Evolutionary conservation across 2,329 filamentous ascomycete species (phyloP).

Genomic region (Capronia coronata): DNA sequence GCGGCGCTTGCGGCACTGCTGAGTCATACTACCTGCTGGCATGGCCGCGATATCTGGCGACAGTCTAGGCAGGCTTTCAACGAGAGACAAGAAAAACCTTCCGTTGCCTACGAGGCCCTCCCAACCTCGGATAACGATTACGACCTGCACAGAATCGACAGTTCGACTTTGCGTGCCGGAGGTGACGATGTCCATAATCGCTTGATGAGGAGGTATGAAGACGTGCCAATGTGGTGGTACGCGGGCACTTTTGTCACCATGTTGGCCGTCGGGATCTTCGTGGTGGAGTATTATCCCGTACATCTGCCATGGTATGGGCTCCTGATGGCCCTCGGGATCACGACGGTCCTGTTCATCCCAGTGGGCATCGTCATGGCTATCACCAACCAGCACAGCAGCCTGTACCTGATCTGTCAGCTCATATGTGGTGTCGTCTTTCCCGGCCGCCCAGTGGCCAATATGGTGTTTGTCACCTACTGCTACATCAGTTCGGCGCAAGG

Average conservation of each 20-base stretch:
- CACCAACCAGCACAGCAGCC: conserved; percentile 80
- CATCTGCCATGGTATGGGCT: conserved; percentile 83
- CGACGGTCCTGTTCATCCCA: conserved; percentile 76
- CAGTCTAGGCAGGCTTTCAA: conserved; percentile 66
- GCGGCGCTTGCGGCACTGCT: conserved; percentile 72
- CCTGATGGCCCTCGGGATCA: conserved; percentile 69
- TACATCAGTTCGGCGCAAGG: conserved; percentile 86
- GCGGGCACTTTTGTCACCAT: conserved; percentile 66
- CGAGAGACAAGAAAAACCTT: conserved; percentile 52
- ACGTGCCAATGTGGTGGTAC: conserved; percentile 79
- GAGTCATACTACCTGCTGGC: conserved; percentile 77
- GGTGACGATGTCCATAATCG: conserved; percentile 78
- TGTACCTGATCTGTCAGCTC: conserved; percentile 79
- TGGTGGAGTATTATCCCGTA: conserved; percentile 77
- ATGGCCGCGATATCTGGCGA: conserved; percentile 72
- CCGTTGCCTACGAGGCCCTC: conserved; percentile 51
- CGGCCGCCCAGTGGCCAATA: conserved; percentile 79
- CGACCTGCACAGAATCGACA: conserved; percentile 11
- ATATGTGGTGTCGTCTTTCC: conserved; percentile 77
- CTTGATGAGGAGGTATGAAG: conserved; percentile 74
- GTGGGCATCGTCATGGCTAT: conserved; percentile 92
- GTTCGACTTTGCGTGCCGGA: conserved; percentile 28
- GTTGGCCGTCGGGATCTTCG: conserved; percentile 71
- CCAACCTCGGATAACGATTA: conserved; percentile 27
- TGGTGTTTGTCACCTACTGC: conserved; percentile 88